Conservation (phyloP, 2,329 filamentous ascomycete species). For the Onygenales sp. region DNA sequence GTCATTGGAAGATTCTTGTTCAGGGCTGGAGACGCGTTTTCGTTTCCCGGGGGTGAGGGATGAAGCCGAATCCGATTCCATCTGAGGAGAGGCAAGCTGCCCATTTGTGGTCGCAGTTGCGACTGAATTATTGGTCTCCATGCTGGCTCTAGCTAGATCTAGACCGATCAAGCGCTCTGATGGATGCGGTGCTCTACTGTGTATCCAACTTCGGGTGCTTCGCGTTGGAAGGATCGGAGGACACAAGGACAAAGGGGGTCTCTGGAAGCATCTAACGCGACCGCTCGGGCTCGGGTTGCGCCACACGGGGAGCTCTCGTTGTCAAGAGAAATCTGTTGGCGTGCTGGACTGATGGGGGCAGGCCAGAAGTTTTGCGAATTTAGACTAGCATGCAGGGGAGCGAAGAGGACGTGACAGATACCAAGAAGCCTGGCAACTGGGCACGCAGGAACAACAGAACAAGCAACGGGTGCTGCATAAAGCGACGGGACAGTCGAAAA, state of each 20-base stretch:
- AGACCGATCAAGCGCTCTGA: not conserved
- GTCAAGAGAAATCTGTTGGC: not conserved
- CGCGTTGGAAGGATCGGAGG: not conserved
- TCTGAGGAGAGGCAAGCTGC: conserved; percentile 19
- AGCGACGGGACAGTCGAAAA: not conserved
- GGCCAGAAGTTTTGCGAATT: conserved; percentile 3
- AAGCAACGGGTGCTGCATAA: not conserved
- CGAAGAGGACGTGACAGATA: not conserved
- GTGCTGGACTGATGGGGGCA: not conserved
- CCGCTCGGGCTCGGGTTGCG: not conserved
- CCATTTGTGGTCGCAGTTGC: conserved; percentile 26
- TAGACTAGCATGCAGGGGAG: conserved; percentile 1
- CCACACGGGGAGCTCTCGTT: not conserved
- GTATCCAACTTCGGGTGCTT: not conserved
- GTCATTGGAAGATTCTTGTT: conserved; percentile 21
- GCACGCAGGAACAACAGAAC: not conserved
- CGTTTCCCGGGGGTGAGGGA: conserved; percentile 31
- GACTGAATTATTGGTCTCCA: conserved; percentile 21
- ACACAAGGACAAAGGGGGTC: not conserved
- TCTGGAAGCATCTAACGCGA: conserved; percentile 2
- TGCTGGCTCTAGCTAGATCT: not conserved
- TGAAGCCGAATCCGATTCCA: conserved; percentile 19
- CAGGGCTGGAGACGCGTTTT: conserved; percentile 29
- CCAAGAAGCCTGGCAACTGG: not conserved
- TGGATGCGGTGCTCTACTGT: not conserved